phyloP scores from a whole-genome alignment of 73 alveolate species.

The Paramecium sexaurelia region DNA sequence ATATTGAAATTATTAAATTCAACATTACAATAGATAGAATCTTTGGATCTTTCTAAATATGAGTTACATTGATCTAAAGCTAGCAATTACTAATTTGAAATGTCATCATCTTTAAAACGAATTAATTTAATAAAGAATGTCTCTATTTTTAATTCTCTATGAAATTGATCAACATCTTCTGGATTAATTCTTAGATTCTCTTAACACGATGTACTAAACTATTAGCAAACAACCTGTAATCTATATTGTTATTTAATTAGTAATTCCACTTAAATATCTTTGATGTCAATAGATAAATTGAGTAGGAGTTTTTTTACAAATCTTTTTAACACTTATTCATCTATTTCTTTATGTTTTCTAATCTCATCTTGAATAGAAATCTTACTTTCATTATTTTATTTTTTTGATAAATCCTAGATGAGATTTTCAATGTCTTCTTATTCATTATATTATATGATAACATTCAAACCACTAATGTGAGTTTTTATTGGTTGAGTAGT shows the following conservation, averaged over 20 bases:
- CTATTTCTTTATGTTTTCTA: conserved; percentile 48
- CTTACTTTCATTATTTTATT: background rate
- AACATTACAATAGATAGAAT: conserved; percentile 1
- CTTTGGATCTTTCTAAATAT: conserved; percentile 20
- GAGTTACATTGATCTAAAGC: conserved; percentile 18
- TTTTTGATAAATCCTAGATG: background rate
- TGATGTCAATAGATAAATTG: background rate
- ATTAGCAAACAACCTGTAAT: background rate
- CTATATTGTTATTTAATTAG: conserved; percentile 31
- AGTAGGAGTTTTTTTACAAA: conserved; percentile 23
- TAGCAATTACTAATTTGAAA: conserved; percentile 17
- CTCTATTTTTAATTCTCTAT: conserved; percentile 14
- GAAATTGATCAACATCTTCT: conserved; percentile 36
- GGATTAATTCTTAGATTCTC: conserved; percentile 42
- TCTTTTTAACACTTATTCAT: conserved; percentile 35
- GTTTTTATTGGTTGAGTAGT: conserved; percentile 38
- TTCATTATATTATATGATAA: conserved; percentile 27
- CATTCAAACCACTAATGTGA: conserved; percentile 6
- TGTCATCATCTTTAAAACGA: conserved; percentile 18
- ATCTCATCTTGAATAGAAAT: conserved; percentile 20
- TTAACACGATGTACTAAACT: background rate
- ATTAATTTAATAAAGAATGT: conserved; percentile 29
- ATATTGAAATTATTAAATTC: conserved; percentile 21
- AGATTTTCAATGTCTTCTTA: conserved; percentile 1
- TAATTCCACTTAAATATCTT: conserved; percentile 20